These are phyloP conservation scores for Aphanomyces euteiches DNA, from an alignment of 352 stramenopile species.

Conservation along the genomic window DNA sequence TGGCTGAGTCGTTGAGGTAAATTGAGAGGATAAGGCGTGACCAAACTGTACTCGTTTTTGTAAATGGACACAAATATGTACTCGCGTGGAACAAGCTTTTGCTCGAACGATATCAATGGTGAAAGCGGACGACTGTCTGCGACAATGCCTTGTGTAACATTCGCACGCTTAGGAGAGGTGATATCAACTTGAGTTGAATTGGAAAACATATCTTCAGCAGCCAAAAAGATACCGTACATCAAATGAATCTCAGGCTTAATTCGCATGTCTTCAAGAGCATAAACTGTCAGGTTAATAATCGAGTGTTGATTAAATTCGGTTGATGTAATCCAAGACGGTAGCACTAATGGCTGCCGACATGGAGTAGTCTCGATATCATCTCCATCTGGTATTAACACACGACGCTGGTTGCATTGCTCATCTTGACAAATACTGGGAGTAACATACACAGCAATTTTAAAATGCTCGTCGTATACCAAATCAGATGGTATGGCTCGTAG, in stretches of 20 bases:
- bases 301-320: constrained; percentile 90
- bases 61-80: constrained; percentile 92
- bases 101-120: constrained; percentile 79
- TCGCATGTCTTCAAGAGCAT: constrained; percentile 93
- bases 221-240: constrained; percentile 88
- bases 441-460: constrained; percentile 93
- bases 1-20: constrained; percentile 91
- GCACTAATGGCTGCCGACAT: constrained; percentile 84
- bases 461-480: constrained; percentile 94
- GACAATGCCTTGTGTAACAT: constrained; percentile 61
- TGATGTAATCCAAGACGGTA: constrained; percentile 90
- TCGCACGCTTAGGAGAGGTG: constrained; percentile 64
- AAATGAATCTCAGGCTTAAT: constrained; percentile 96
- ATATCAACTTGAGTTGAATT: constrained; percentile 88
- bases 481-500: constrained; percentile 88
- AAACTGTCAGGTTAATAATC: constrained; percentile 91
- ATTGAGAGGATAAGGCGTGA: constrained; percentile 87
- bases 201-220: constrained; percentile 85
- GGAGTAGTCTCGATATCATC: constrained; percentile 84
- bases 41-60: constrained; percentile 46
- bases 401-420: constrained; percentile 67
- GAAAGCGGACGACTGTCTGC: constrained; percentile 72
- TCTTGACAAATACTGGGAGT: constrained; percentile 90
- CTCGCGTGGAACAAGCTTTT: constrained; percentile 62
- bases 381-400: constrained; percentile 50